These are phyloP conservation scores for Fusarium xyrophilum DNA, from an alignment of 2,329 filamentous ascomycete genomes.

Conservation along the genomic window DNA sequence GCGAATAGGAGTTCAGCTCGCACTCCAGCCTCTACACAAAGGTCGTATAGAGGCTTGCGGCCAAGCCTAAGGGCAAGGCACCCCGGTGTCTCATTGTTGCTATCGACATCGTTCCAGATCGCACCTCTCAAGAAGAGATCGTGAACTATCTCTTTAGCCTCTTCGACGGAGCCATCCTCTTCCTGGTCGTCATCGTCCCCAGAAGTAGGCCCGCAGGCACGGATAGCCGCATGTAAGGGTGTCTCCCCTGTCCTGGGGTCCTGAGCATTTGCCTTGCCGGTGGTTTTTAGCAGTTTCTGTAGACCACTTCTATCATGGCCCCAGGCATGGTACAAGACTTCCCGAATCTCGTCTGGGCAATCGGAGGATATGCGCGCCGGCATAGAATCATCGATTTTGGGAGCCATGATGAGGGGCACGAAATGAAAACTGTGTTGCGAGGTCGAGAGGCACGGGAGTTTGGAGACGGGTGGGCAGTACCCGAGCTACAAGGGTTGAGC, in stretches of 20 bases:
- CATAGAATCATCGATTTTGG: slow-evolving; percentile 57
- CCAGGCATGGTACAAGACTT: slow-evolving; percentile 63
- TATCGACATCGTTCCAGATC: slow-evolving; percentile 96
- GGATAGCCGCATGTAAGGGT: slow-evolving; percentile 88
- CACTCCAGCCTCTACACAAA: slow-evolving; percentile 89
- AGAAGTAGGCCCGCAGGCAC: slow-evolving; percentile 65
- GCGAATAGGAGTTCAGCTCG: slow-evolving; percentile 87
- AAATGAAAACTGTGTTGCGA: slow-evolving; percentile 19
- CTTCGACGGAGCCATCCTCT: slow-evolving; percentile 58
- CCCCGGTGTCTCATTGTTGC: slow-evolving; percentile 86
- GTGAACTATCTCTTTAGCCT: slow-evolving; percentile 71
- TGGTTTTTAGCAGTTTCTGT: slow-evolving; percentile 70
- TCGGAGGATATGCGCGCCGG: slow-evolving; percentile 59
- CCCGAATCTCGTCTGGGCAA: slow-evolving; percentile 59
- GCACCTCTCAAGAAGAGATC: slow-evolving; percentile 86
- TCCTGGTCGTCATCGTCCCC: slow-evolving; percentile 44
- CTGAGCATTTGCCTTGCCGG: slow-evolving; percentile 74
- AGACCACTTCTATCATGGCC: slow-evolving; percentile 69
- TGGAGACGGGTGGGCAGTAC: slow-evolving; percentile 1
- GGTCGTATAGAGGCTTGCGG: slow-evolving; percentile 73
- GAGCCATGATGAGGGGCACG: slow-evolving; percentile 33
- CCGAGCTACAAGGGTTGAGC: slow-evolving; percentile 11
- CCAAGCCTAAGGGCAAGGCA: slow-evolving; percentile 80
- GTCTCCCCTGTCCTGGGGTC: slow-evolving; percentile 86
- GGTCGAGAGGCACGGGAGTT: slow-evolving; percentile 26